Base-by-base conservation (phyloP, 805 yeast species). In the Cyberlindnera galapagoensis region DNA sequence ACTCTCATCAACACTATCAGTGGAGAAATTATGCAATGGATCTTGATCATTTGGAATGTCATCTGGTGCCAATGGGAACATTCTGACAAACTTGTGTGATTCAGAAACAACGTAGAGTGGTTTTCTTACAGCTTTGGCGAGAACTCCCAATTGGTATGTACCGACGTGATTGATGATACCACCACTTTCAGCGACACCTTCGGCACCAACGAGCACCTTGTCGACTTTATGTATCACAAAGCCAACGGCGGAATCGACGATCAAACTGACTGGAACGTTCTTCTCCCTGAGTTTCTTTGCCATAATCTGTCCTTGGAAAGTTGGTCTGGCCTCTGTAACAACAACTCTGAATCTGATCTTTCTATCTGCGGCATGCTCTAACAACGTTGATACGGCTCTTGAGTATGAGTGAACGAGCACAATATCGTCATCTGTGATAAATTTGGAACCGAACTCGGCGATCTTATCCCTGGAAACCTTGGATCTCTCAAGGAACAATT, bases 151-250 rank as follows among this genome's bases (percentile, higher is more conserved):
- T 51, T 92, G 96, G 58, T 85, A 92, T 2, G 95, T 80, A 6
- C 99, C 99, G 40, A 92, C 79, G 46, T 83, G 88, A 59, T 92
- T 92, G 46, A 92, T 90, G 29, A 94, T 86, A 21, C 99, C 99
- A 35, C 99, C 99, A 55, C 94, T 81, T 63, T 92, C 99, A 4
- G 95, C 95, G 4, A 92, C 99, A 46, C 99, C 99, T 60, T 92
- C 98, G 1, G 98, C 98, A 34, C 99, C 99, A 44, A 92, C 92
- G 43, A 92, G 72, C 5, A 92, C 83, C 58, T 92, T 90, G 61
- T 90, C 94, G 10, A 88, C 87, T 56, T 83, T 82, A 56, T 86
- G 88, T 38, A 92, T 78, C 23, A 87, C 85, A 46, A 78, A 86
- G 0, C 97, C 97, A 10, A 90, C 97, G 7, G 95, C 94, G 33